These are phyloP conservation scores for Talaromyces adpressus DNA, from an alignment of 495 filamentous ascomycete species.

Conservation along the genomic window DNA sequence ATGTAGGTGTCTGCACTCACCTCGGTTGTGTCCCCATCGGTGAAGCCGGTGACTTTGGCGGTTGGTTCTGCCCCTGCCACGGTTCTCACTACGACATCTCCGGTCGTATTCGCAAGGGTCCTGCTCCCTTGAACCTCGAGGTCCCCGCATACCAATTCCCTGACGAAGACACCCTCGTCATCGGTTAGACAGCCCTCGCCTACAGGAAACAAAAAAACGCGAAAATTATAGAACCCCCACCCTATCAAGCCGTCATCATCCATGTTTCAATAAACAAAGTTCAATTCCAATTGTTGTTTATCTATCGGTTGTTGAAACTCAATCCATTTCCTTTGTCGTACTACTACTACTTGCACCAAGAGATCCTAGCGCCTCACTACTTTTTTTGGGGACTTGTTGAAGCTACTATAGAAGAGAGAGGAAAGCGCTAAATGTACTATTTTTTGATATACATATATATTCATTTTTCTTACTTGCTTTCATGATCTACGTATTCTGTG, in stretches of 20 bases:
- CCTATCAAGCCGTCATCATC: neutral
- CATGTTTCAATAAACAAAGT: conserved; percentile 9
- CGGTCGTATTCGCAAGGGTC: conserved; percentile 90
- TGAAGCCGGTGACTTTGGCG: conserved; percentile 94
- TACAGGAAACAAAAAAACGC: neutral
- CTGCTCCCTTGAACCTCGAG: conserved; percentile 95
- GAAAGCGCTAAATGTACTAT: conserved; percentile 7
- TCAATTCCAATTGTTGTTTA: neutral
- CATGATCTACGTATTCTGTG: neutral
- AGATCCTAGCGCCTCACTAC: neutral
- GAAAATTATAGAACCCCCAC: conserved; percentile 3
- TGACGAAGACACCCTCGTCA: conserved; percentile 68
- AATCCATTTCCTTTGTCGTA: conserved; percentile 3
- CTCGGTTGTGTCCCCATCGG: conserved; percentile 98
- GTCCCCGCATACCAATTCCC: conserved; percentile 84
- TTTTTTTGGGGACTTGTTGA: neutral
- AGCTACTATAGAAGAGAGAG: conserved; percentile 5
- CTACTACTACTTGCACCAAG: neutral
- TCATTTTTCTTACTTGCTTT: neutral
- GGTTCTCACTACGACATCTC: conserved; percentile 99
- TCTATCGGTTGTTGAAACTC: neutral
- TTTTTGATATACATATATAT: conserved; percentile 2
- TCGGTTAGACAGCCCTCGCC: conserved; percentile 51
- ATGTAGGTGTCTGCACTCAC: conserved; percentile 90
- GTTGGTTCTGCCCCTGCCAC: conserved; percentile 99